Evolutionary conservation across 768 basidiomycete species (phyloP).

Genomic region (Tubosaeta brunneosetosa): DNA sequence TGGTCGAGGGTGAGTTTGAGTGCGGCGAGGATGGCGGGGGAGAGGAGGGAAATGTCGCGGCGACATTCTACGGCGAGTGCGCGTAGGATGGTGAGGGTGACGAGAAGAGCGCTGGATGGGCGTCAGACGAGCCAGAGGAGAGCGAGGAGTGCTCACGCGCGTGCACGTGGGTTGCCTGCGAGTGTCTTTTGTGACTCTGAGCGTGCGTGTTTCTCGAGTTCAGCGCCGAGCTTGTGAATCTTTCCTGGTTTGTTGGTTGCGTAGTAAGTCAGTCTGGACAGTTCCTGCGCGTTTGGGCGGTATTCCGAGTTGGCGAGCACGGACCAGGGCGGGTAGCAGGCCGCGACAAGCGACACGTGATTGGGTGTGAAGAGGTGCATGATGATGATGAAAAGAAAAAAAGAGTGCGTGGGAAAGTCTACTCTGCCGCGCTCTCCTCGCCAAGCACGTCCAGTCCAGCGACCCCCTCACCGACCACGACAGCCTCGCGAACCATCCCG

Average conservation of each 20-base stretch:
- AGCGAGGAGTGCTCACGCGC: conserved; percentile 55
- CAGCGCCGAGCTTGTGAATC: conserved; percentile 67
- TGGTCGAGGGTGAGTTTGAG: conserved; percentile 54
- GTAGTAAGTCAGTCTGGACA: conserved; percentile 82
- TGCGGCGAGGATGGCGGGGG: conserved; percentile 62
- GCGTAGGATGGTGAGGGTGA: conserved; percentile 78
- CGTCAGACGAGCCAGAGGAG: not conserved
- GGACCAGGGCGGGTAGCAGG: conserved; percentile 82
- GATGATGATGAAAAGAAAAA: not conserved
- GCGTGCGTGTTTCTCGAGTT: conserved; percentile 71
- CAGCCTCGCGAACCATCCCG: conserved; percentile 38
- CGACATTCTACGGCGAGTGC: conserved; percentile 84
- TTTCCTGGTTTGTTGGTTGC: conserved; percentile 81
- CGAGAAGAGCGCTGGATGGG: conserved; percentile 59
- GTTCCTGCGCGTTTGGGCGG: conserved; percentile 77
- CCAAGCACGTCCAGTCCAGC: conserved; percentile 42
- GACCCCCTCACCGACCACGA: conserved; percentile 32
- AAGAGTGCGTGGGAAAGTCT: conserved; percentile 22
- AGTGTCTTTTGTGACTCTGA: conserved; percentile 59
- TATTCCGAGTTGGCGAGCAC: conserved; percentile 67
- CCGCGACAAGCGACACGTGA: conserved; percentile 77
- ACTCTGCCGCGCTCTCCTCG: conserved; percentile 43
- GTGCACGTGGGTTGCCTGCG: conserved; percentile 68
- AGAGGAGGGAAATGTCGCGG: conserved; percentile 72
- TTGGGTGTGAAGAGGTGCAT: conserved; percentile 81